phyloP scores from a whole-genome alignment of 2,329 filamentous ascomycete species.

The Hymenoscyphus repandus region DNA sequence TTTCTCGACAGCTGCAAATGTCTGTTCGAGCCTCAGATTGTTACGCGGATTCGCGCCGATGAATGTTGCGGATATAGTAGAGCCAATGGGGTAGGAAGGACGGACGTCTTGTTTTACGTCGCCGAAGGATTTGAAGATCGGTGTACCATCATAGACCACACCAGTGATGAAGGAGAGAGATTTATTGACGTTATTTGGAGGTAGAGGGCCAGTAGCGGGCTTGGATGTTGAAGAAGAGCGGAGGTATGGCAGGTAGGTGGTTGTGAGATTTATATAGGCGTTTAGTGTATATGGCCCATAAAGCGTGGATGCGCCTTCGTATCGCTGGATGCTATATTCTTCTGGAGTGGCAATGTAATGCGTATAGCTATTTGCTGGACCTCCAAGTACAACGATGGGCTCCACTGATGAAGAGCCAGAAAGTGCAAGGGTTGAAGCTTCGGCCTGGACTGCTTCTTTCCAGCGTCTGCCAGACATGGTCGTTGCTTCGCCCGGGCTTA shows the following conservation, averaged over 20 bases:
- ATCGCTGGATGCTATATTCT: slow-evolving; percentile 79
- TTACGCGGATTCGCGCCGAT: slow-evolving; percentile 87
- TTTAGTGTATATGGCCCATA: slow-evolving; percentile 77
- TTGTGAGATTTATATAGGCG: slow-evolving; percentile 80
- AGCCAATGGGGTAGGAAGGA: slow-evolving; percentile 52
- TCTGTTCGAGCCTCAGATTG: slow-evolving; percentile 71
- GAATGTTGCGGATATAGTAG: slow-evolving; percentile 62
- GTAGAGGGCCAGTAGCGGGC: slow-evolving; percentile 51
- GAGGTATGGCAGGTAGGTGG: slow-evolving; percentile 64
- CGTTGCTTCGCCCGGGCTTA: slow-evolving; percentile 81
- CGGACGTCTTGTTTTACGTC: slow-evolving; percentile 39
- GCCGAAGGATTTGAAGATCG: slow-evolving; percentile 59
- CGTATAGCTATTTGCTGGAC: slow-evolving; percentile 83
- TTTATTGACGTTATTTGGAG: slow-evolving; percentile 70
- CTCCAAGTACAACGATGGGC: slow-evolving; percentile 77
- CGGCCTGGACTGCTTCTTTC: slow-evolving; percentile 63
- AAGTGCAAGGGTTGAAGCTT: slow-evolving; percentile 38
- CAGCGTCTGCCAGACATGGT: slow-evolving; percentile 90
- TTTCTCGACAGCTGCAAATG: slow-evolving; percentile 71
- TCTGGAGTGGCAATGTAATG: slow-evolving; percentile 71
- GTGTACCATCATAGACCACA: slow-evolving; percentile 64
- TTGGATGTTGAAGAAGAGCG: slow-evolving; percentile 41
- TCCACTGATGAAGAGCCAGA: slow-evolving; percentile 37
- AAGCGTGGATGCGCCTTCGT: slow-evolving; percentile 87
- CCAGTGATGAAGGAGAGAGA: slow-evolving; percentile 74